Percentiles rank a stretch among this genome's conserved stretches.
phyloP scores from a whole-genome alignment of 306 rosid species.

The Cucumis cinereus region DNA sequence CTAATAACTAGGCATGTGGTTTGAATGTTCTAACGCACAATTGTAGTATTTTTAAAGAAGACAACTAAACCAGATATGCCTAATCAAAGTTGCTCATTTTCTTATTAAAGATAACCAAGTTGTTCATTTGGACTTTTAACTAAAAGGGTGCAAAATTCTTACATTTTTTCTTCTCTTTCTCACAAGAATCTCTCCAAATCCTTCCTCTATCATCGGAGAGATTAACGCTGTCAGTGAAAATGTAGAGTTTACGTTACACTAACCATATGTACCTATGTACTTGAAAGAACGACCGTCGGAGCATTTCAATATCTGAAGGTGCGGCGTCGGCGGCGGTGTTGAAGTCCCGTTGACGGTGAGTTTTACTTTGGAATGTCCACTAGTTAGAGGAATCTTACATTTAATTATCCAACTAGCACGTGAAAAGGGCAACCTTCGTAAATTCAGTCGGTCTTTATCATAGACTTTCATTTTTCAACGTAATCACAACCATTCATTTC shows the following conservation, averaged over 20 bases:
- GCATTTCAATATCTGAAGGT: not conserved
- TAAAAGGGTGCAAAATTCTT: not conserved
- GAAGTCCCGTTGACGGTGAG: not conserved
- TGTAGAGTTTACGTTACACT: not conserved
- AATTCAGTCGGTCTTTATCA: not conserved
- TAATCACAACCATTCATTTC: not conserved
- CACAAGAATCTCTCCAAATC: not conserved
- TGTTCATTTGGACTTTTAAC: not conserved
- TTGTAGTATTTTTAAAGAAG: too few species aligned
- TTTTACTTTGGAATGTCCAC: not conserved
- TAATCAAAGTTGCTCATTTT: not conserved
- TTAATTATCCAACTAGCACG: slow-evolving; percentile 1
- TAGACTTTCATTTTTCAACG: not conserved
- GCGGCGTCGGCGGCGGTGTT: not conserved
- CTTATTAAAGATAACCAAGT: not conserved
- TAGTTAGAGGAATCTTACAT: not conserved
- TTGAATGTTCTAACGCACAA: too few species aligned
- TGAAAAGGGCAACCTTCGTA: slow-evolving; percentile 1
- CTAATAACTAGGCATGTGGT: too few species aligned
- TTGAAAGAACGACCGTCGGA: not conserved
- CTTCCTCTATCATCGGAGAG: not conserved
- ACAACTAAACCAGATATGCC: not conserved
- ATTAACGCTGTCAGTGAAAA: not conserved
- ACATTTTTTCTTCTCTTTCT: not conserved
- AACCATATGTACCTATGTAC: not conserved